These are phyloP conservation scores for Mallotus nudiflorus DNA, from an alignment of 345 rosid genomes.

Conservation along the genomic window DNA sequence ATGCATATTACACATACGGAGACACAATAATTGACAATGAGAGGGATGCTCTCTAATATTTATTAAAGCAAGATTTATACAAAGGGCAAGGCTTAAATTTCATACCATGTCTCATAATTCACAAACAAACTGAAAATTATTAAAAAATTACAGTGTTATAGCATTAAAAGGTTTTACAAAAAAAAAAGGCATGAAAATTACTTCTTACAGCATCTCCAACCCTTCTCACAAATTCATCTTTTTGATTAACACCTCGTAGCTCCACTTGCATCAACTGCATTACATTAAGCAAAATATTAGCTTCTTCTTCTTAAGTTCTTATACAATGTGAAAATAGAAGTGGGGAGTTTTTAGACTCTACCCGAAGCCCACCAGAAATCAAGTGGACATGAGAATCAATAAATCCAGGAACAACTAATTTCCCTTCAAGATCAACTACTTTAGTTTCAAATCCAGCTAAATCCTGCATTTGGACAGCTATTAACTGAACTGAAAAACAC, in stretches of 20 bases:
- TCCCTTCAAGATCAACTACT: slow-evolving; percentile 69
- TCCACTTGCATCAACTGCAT: slow-evolving; percentile 65
- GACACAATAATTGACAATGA: background rate
- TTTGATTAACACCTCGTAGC: slow-evolving; percentile 54
- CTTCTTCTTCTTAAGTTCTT: too few species aligned
- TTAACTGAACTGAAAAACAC: background rate
- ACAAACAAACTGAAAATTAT: background rate
- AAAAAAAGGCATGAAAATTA: slow-evolving; percentile 33
- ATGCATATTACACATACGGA: background rate
- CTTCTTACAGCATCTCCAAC: slow-evolving; percentile 71
- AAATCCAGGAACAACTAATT: slow-evolving; percentile 83
- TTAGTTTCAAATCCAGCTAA: slow-evolving; percentile 53
- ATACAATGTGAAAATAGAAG: background rate
- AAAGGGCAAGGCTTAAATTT: background rate
- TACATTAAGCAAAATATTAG: slow-evolving; percentile 20
- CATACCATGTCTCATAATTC: background rate
- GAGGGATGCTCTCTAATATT: background rate
- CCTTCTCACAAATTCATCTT: slow-evolving; percentile 70
- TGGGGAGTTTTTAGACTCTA: too few species aligned
- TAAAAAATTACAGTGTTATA: background rate
- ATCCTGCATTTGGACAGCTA: slow-evolving; percentile 36
- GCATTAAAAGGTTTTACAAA: too few species aligned
- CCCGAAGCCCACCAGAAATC: slow-evolving; percentile 81
- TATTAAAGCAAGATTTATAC: background rate
- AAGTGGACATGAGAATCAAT: slow-evolving; percentile 94